phyloP scores from a whole-genome alignment of 805 yeast genomes.

The Monosporozyma yasuniensis region DNA sequence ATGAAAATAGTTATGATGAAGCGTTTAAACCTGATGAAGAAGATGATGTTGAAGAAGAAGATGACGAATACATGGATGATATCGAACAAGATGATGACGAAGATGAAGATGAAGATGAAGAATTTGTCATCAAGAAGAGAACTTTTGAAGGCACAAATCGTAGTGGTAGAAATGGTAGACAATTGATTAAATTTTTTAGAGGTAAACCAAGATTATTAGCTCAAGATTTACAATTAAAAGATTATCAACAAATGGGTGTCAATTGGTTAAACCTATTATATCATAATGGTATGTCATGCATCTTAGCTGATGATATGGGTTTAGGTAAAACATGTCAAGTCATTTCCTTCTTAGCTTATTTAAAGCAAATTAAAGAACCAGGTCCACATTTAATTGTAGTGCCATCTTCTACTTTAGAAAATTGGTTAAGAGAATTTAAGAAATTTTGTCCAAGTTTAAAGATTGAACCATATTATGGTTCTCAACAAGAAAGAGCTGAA shows the following conservation, averaged over 20 bases:
- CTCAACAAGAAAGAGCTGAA: conserved; percentile 75
- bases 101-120: conserved; percentile 12
- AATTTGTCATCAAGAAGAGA: conserved; percentile 14
- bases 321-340: conserved; percentile 96
- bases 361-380: conserved; percentile 48
- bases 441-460: conserved; percentile 75
- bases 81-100: conserved; percentile 19
- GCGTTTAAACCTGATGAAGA: conserved; percentile 16
- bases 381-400: conserved; percentile 94
- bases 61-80: conserved; percentile 22
- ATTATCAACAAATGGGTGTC: conserved; percentile 93
- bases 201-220: conserved; percentile 65
- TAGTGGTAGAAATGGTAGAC: conserved; percentile 8
- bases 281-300: conserved; percentile 73
- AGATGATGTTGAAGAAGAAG: conserved; percentile 27
- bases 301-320: conserved; percentile 98
- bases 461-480: conserved; percentile 92
- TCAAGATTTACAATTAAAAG: conserved; percentile 58
- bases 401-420: conserved; percentile 93
- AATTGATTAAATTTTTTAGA: conserved; percentile 40
- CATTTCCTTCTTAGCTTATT: conserved; percentile 79
- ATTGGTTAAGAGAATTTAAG: conserved; percentile 91
- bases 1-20: conserved; percentile 2
- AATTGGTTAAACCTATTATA: conserved; percentile 86
- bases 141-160: conserved; percentile 13